Percentiles rank a stretch among this genome's conserved stretches.
Evolutionary conservation across 768 basidiomycete species (phyloP).

Genomic region (Tylopilus intermedius): DNA sequence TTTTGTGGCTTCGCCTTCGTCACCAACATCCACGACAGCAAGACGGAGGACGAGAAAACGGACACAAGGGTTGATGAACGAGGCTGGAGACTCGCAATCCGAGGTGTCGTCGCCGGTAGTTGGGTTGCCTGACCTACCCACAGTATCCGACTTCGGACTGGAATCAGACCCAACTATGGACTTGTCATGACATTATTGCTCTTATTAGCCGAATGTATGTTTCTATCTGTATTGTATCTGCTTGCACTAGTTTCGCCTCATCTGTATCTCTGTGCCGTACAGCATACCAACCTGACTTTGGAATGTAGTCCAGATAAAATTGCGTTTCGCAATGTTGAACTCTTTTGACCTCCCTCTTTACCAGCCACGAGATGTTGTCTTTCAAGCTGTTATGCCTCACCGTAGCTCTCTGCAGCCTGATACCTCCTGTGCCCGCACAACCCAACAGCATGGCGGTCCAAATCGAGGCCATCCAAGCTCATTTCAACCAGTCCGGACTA

Average conservation of each 20-base stretch:
- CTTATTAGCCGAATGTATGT: constrained; percentile 20
- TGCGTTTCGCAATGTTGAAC: background rate
- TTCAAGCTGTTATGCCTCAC: constrained; percentile 15
- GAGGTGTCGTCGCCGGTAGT: constrained; percentile 22
- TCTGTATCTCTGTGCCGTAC: constrained; percentile 7
- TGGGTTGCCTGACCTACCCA: constrained; percentile 24
- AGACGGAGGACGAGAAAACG: constrained; percentile 28
- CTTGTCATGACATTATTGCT: constrained; percentile 24
- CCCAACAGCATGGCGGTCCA: constrained; percentile 37
- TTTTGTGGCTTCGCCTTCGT: constrained; percentile 47
- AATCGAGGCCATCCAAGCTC: constrained; percentile 60
- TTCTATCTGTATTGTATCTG: constrained; percentile 33
- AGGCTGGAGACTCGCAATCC: constrained; percentile 28
- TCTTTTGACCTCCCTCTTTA: background rate
- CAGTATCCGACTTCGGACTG: constrained; percentile 24
- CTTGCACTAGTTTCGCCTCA: constrained; percentile 24
- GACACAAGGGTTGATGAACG: constrained; percentile 35
- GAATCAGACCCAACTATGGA: constrained; percentile 26
- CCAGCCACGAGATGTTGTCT: constrained; percentile 14
- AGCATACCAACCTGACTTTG: constrained; percentile 20
- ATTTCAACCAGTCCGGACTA: constrained; percentile 56
- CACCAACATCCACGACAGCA: constrained; percentile 39
- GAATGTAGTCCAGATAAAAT: constrained; percentile 8
- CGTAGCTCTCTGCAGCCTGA: constrained; percentile 32
- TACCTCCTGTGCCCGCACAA: constrained; percentile 44